Evolutionary conservation across 2,329 filamentous ascomycete species (phyloP), one percentile per base, ranked within the genome.

Genomic region (Trichoderma afroharzianum): DNA sequence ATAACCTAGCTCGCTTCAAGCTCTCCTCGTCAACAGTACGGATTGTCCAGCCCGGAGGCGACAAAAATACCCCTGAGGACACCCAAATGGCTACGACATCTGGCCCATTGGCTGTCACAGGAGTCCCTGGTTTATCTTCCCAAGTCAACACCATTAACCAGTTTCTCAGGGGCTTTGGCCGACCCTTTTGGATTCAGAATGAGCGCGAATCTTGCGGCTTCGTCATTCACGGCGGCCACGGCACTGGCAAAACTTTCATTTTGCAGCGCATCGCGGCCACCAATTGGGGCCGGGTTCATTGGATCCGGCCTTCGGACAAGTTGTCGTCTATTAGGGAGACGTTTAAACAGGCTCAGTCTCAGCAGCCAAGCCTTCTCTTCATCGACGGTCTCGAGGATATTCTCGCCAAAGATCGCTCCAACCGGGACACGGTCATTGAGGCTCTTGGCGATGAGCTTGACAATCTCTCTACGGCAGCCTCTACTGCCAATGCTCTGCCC

Each of bases 181-280:
- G 79, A 1, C 77, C 76, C 1, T 80, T 80, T 47, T 75, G 76
- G 71, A 63, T 77, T 57, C 72, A 77, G 70, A 71, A 76, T 70
- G 76, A 82, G 74, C 75, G 77, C 33, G 80, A 77, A 75, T 82
- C 87, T 1, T 85, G 87, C 67, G 90, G 89, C 0, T 86, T 96
- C 43, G 85, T 96, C 28, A 84, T 98, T 5, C 91, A 97, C 78
- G 95, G 95, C 15, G 91, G 93, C 21, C 88, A 89, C 73, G 95
- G 95, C 12, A 97, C 93, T 0, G 95, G 95, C 28, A 98, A 98
- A 82, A 92, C 90, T 0, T 86, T 92, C 74, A 84, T 98, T 0
- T 83, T 98, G 1, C 80, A 91, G 18, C 87, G 88, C 36, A 85
- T 98, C 24, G 88, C 90, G 9, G 86, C 84, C 7, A 88, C 90